Evolutionary conservation across 192 early-diverging fungal species (phyloP), one percentile per base, ranked within the genome.

Genomic region (Geosiphon pyriformis): DNA sequence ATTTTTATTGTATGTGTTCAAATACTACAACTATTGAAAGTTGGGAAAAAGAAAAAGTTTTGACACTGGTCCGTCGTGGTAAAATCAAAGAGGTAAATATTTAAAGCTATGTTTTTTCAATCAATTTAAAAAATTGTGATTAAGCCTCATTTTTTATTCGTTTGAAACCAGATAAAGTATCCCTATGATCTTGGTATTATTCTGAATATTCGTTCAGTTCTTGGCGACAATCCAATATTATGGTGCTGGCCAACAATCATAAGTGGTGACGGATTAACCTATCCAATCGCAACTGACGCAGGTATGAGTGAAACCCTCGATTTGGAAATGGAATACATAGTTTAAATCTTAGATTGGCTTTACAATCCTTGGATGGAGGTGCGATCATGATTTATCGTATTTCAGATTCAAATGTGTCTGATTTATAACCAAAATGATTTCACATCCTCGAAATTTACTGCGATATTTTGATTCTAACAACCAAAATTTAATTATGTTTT

Each of bases 11-110:
- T 70, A 68, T 88, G 30, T 64, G 69, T 15, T 73, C 73, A 59
- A 92, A 93, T 66, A 85, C 85, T 7, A 92, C 91, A 0, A 95
- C 93, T 6, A 95, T 93, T 61, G 93, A 95, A 76, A 83, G 74
- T 46, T 86, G 84, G 75, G 91, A 92, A 71, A 90, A 86, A 65
- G 82, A 82, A 46, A 82, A 81, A 61, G 86, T 88, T 55, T 74
- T 82, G 0, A 79, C 81, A 4, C 78, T 93, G 65, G 80, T 86
- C 54, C 72, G 78, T 29, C 72, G 72, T 42, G 85, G 81, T 4
- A 86, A 82, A 52, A 80, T 94, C 31, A 70, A 72, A 68, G 63
- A 78, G 71, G 72, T 85, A 82, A 59, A n/a, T n/a, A n/a, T n/a
- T n/a, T 65, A 46, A 20, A 31, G 29, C 29, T 6, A 46, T 3